These are phyloP conservation scores for Fomitopsis pulvina DNA, from an alignment of 768 basidiomycete genomes.

Conservation along the genomic window DNA sequence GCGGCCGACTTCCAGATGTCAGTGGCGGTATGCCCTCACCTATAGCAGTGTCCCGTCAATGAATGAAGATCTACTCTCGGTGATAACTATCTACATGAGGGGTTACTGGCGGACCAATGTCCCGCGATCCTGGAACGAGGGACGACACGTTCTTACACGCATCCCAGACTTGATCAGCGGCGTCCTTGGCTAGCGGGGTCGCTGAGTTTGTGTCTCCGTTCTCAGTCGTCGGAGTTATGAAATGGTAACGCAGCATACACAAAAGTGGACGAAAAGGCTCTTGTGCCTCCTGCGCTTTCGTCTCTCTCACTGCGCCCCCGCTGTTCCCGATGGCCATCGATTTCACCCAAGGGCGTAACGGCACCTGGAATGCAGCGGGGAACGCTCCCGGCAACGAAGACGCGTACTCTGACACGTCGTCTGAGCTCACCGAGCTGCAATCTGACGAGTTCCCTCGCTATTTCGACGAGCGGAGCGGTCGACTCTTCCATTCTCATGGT, in stretches of 20 bases:
- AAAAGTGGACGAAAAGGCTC: conserved; percentile 11
- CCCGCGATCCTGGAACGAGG: neutral
- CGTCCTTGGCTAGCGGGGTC: conserved; percentile 9
- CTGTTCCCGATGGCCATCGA: conserved; percentile 10
- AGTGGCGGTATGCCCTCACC: too few species aligned
- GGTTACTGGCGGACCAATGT: neutral
- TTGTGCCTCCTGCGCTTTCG: neutral
- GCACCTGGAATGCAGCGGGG: neutral
- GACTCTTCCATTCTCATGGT: conserved; percentile 65
- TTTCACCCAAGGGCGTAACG: conserved; percentile 7
- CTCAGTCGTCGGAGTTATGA: conserved; percentile 17
- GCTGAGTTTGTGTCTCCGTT: conserved; percentile 20
- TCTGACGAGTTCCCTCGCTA: conserved; percentile 51
- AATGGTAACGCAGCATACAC: conserved; percentile 1
- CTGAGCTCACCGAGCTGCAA: conserved; percentile 39
- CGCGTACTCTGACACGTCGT: conserved; percentile 34
- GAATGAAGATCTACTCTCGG: too few species aligned
- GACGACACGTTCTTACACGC: neutral
- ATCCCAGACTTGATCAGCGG: neutral
- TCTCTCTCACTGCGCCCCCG: conserved; percentile 1
- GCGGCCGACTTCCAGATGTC: neutral
- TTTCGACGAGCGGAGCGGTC: conserved; percentile 50
- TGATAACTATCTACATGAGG: too few species aligned
- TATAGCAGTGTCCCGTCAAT: too few species aligned
- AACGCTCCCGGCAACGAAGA: conserved; percentile 26